Base-by-base conservation (phyloP, 768 basidiomycete species). In the Termitomyces sp. region DNA sequence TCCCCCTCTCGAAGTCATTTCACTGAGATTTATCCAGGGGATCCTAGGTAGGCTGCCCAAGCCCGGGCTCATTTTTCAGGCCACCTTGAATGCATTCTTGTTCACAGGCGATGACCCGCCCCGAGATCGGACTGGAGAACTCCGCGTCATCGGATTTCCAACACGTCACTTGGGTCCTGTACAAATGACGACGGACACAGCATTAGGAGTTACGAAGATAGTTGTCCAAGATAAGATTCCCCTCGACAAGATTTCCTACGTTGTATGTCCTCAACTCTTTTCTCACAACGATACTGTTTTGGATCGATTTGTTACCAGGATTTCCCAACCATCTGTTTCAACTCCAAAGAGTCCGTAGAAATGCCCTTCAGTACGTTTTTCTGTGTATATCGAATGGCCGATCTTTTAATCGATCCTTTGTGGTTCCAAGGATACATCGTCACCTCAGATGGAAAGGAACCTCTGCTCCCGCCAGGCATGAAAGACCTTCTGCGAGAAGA, bases 181-280 rank as follows among this genome's bases (percentile, higher is more conserved):
- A 1, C 97, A 99, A 72, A 99, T 99, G 97, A 98, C 97, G 33
- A 99, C 97, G 0, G 96, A 99, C 72, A 98, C 96, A 1, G 96
- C 96, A 1, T 76, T 98, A 0, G 92, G 89, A 5, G 96, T 97
- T 4, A 92, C 93, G 0, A 94, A 93, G 67, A 71, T 83, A 4
- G 87, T 95, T 16, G 86, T 94, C 0, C 71, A 86, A 48, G 90
- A 94, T 68, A 79, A 84, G 82, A 86, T 86, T 32, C 78, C 83
- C 0, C 74, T 98, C 16, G 76, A 83, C 50, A 70, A 87, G 38
- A 93, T 98, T 49, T 82, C 84, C 1, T 92, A 86, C 60, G 70
- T 87, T 18, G 90, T 90, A 63, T 50, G 87, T 69, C 18, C 20
- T 28, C n/a, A 18, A 10, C 1, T 50, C 14, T 32, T 20, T 18